Conservation (phyloP, 352 stramenopile genomes). For the Pythium aristosporum region DNA sequence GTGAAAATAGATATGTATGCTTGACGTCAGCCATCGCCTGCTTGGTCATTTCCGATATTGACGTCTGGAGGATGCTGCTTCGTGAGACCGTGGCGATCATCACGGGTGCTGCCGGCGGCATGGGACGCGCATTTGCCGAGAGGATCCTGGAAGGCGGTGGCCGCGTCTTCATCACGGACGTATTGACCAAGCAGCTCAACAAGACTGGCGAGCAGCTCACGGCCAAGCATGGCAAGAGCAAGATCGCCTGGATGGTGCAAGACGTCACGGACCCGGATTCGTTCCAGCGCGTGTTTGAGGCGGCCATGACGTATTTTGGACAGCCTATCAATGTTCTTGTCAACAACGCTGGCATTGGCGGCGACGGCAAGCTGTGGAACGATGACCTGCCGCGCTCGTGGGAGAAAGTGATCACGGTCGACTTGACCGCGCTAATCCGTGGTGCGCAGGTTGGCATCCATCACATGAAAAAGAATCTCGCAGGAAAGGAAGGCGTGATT, state of each 20-base stretch:
- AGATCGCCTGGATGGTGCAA: constrained; percentile 61
- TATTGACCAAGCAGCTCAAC: constrained; percentile 52
- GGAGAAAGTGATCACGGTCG: constrained; percentile 66
- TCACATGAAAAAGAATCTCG: constrained; percentile 61
- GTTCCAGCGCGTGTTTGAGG: constrained; percentile 62
- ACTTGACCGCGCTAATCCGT: constrained; percentile 66
- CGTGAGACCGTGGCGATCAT: constrained; percentile 61
- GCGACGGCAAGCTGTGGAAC: constrained; percentile 47
- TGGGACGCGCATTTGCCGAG: constrained; percentile 64
- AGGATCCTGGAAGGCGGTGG: constrained; percentile 44
- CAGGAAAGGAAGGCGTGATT: constrained; percentile 56
- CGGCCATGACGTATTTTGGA: constrained; percentile 59
- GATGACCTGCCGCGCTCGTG: constrained; percentile 36
- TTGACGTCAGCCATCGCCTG: neutral
- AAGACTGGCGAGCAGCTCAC: constrained; percentile 53
- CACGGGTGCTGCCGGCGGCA: constrained; percentile 63
- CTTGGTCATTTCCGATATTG: constrained; percentile 1
- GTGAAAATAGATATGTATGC: neutral
- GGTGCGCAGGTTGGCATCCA: constrained; percentile 62
- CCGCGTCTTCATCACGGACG: constrained; percentile 75
- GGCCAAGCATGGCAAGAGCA: constrained; percentile 39
- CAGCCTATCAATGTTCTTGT: constrained; percentile 63
- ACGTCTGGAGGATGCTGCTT: constrained; percentile 45
- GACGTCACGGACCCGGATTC: constrained; percentile 61
- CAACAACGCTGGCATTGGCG: constrained; percentile 77